Percentiles rank a stretch among this genome's conserved stretches.
Conservation (phyloP, 2,329 filamentous ascomycete species). For the Colletotrichum sp. region DNA sequence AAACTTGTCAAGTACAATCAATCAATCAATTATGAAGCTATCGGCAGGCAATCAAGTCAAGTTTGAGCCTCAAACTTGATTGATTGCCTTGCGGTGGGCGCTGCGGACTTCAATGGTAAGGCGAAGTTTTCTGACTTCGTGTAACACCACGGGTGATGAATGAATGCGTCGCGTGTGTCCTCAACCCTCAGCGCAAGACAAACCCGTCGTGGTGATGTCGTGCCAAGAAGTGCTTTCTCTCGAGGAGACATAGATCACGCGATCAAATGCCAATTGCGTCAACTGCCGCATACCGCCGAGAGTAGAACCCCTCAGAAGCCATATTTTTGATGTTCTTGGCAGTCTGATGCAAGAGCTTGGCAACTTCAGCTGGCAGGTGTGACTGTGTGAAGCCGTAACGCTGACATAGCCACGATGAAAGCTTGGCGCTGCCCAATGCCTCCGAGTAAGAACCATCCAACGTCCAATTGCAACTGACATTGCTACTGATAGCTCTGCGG, state of each 20-base stretch:
- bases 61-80: too few relatives aligned
- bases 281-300: neutral
- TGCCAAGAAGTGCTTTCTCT: neutral
- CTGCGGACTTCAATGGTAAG: too few relatives aligned
- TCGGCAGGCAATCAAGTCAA: too few relatives aligned
- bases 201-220: neutral
- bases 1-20: too few relatives aligned
- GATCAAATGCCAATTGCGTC: neutral
- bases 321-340: neutral
- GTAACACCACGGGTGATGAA: rapidly evolving
- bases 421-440: neutral
- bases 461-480: neutral
- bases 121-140: neutral
- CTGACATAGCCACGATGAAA: neutral
- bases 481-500: neutral
- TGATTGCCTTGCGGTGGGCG: too few relatives aligned
- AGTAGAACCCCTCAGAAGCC: neutral
- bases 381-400: neutral
- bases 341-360: neutral
- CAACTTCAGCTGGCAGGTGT: neutral
- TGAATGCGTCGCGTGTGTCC: neutral
- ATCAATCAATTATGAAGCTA: too few relatives aligned
- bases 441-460: neutral
- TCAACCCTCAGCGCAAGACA: neutral
- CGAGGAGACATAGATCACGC: neutral